These are phyloP conservation scores for Graphilbum sp. DNA, from an alignment of 2,329 filamentous ascomycete genomes.

Conservation along the genomic window DNA sequence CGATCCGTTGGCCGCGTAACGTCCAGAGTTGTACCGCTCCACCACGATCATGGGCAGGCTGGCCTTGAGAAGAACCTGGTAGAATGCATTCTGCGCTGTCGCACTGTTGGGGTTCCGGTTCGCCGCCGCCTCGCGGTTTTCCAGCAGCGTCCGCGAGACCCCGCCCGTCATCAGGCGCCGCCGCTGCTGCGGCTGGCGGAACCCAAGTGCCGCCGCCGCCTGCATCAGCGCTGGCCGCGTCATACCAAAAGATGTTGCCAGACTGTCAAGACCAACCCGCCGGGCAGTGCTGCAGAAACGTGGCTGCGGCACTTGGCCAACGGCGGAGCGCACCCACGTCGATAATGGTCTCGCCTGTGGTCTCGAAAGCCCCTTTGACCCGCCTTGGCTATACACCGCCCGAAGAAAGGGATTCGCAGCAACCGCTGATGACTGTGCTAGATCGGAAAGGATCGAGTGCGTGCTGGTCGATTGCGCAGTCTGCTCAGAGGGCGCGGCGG, in stretches of 20 bases:
- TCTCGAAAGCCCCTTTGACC: too few relatives aligned
- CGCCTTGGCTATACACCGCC: background rate
- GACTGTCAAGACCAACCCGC: background rate
- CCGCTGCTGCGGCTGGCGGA: constrained; percentile 4
- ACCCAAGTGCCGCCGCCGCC: constrained; percentile 9
- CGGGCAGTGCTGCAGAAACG: constrained; percentile 4
- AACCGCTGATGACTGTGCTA: constrained; percentile 1
- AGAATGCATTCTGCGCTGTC: constrained; percentile 83
- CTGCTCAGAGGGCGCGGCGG: constrained; percentile 14
- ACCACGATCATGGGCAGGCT: constrained; percentile 90
- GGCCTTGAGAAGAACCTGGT: constrained; percentile 74
- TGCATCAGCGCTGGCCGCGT: too few relatives aligned
- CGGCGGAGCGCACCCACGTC: background rate
- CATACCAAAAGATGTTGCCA: too few relatives aligned
- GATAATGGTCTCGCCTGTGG: background rate
- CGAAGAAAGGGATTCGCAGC: constrained; percentile 4
- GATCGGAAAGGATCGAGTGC: constrained; percentile 6
- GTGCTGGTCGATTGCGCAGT: constrained; percentile 10
- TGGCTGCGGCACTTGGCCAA: background rate
- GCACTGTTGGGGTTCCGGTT: constrained; percentile 85
- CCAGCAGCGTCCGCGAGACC: constrained; percentile 50
- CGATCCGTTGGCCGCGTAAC: constrained; percentile 64
- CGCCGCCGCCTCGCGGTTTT: constrained; percentile 75
- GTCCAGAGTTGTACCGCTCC: constrained; percentile 73
- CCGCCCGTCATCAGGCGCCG: constrained; percentile 18